Evolutionary conservation across 1,284 basidiomycete species (phyloP).

Genomic region (Moesziomyces parantarcticus): DNA sequence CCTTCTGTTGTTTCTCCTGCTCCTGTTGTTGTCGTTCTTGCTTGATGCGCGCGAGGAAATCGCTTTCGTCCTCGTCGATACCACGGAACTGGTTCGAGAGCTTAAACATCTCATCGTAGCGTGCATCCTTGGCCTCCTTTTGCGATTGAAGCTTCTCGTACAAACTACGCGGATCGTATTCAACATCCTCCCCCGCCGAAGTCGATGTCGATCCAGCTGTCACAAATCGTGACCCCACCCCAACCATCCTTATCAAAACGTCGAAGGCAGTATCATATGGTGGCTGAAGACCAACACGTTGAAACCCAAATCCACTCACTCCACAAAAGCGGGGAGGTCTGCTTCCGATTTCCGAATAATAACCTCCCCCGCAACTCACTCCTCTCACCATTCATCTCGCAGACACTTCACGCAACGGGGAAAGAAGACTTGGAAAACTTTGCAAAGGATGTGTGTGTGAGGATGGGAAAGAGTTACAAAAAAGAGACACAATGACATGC

Average conservation of each 20-base stretch:
- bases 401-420: too few species aligned
- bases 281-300: too few species aligned
- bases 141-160: slow-evolving; percentile 56
- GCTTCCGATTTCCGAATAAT: too few species aligned
- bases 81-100: slow-evolving; percentile 65
- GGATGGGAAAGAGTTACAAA: slow-evolving; percentile 2
- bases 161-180: slow-evolving; percentile 50
- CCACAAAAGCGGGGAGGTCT: too few species aligned
- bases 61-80: slow-evolving; percentile 60
- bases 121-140: slow-evolving; percentile 59
- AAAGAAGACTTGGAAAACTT: not conserved
- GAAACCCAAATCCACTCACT: too few species aligned
- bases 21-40: slow-evolving; percentile 11
- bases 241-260: not conserved
- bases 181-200: not conserved
- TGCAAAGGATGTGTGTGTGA: not conserved
- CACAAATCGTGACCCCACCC: slow-evolving; percentile 41
- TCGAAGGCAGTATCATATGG: too few species aligned
- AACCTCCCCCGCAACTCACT: too few species aligned
- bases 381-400: too few species aligned
- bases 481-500: slow-evolving; percentile 13
- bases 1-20: slow-evolving; percentile 17
- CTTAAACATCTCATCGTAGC: slow-evolving; percentile 58
- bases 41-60: slow-evolving; percentile 44
- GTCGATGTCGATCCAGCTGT: not conserved